Evolutionary conservation across 2,329 filamentous ascomycete species (phyloP), one percentile per base, ranked within the genome.

Genomic region (Ceratocystis ficicola): DNA sequence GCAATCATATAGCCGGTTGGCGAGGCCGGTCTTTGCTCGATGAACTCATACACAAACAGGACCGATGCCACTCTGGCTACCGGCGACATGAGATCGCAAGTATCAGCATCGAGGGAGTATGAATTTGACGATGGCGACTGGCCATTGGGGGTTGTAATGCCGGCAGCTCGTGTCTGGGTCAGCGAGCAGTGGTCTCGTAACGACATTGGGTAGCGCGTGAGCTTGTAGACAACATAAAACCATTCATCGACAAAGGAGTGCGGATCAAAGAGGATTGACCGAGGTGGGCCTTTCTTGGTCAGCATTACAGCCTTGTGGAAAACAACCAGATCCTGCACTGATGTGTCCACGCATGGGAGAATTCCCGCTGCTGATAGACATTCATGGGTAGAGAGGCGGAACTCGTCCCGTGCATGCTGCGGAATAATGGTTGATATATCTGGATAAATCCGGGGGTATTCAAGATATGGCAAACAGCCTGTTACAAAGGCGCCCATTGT

Each of bases 161-260:
- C 60, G 3, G 57, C n/a, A 20, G 66, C 63, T 48, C 65, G 63
- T 4, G 62, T 67, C 32, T 67, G 66, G 25, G 63, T 63, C 41
- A 67, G 63, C 7, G 59, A 59, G 50, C 66, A 67, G 63, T 67
- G 66, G 25, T 67, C 66, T 4, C 46, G 59, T 15, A 67, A 36
- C 12, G 66, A 67, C 36, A 62, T 61, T n/a, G 66, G 66, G 46
- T 67, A 63, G 28, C 52, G 48, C 32, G 65, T 64, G n/a, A 67
- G 63, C 15, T 52, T 46, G 22, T 63, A 52, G 10, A 67, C 7
- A 10, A 67, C 66, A 32, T 59, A 60, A 44, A 67, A 67, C 66
- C 66, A 67, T 22, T 67, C 66, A 36, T 67, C 66, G 17, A 63
- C 63, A 62, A 67, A 67, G 22, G 57, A 50, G 17, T 65, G 60